phyloP scores from a whole-genome alignment of 2,329 filamentous ascomycete species.

The Aspergillus floridensis region DNA sequence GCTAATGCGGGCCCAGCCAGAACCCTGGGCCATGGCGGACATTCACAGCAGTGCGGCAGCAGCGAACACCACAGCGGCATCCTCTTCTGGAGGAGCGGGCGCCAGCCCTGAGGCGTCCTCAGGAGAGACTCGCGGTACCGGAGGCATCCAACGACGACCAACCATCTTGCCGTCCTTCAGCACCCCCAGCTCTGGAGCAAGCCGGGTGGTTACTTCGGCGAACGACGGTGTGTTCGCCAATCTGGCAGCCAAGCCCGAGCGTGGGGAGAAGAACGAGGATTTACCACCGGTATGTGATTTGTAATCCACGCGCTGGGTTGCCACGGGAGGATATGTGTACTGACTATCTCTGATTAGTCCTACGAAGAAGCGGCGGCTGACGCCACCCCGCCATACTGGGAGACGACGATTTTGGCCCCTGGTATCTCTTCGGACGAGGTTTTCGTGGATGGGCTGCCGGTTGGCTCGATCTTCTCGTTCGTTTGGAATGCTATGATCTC shows the following conservation, averaged over 20 bases:
- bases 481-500: constrained; percentile 86
- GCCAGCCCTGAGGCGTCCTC: constrained; percentile 13
- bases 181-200: constrained; percentile 36
- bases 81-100: constrained; percentile 25
- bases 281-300: constrained; percentile 75
- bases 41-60: constrained; percentile 20
- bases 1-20: constrained; percentile 68
- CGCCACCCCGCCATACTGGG: constrained; percentile 96
- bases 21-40: constrained; percentile 30
- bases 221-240: constrained; percentile 97
- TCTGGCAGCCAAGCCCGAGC: constrained; percentile 82
- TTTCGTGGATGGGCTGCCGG: constrained; percentile 92
- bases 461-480: constrained; percentile 78
- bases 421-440: constrained; percentile 92
- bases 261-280: constrained; percentile 79
- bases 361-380: constrained; percentile 98
- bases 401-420: constrained; percentile 94
- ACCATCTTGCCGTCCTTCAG: constrained; percentile 56
- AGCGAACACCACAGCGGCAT: constrained; percentile 17
- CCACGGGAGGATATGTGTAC: background rate
- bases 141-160: constrained; percentile 45
- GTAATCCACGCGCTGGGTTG: background rate
- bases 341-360: constrained; percentile 56
- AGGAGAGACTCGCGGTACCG: constrained; percentile 18
- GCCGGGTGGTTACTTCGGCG: constrained; percentile 66